Base-by-base conservation (phyloP, 2,329 filamentous ascomycete genomes). In the Colletotrichum australisinense region DNA sequence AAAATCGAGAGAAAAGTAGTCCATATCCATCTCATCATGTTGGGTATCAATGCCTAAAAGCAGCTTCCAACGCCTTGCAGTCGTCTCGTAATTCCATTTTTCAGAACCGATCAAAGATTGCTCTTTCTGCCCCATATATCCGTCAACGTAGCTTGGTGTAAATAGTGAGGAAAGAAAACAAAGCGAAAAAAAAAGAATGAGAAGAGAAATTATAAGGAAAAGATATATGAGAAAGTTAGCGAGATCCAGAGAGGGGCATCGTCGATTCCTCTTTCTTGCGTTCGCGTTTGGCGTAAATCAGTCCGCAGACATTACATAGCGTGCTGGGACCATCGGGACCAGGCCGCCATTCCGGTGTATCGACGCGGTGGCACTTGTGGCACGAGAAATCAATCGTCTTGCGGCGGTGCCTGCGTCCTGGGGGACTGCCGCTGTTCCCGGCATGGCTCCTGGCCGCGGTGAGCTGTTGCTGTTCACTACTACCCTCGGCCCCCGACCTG, bases 331-430 rank as follows among this genome's bases (percentile, higher is more conserved):
- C 92, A 79, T 94, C 92, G n/a, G 92, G 92, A 38, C 92, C 92
- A 77, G 91, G 87, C 73, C 92, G 88, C 92, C 92, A 94, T 85
- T 94, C 92, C 24, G 92, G 92, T n/a, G 92, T 94, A 80, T 94
- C 92, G 55, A 91, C 91, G 77, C 92, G 89, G 79, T 93, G 93
- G 81, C 92, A 94, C 78, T 74, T 75, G 65, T 76, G 76, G 56
- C 78, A 80, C 1, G 67, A 72, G 24, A 90, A 74, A 14, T 73
- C 67, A 28, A 66, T 49, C 42, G 42, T 49, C 46, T 62, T 65
- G 9, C 35, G 60, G 35, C 60, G 93, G 22, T 26, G 35, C n/a
- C 56, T 53, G 32, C 62, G 60, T 1, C 55, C 60, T 12, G 59
- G 11, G 26, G 67, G 57, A 16, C 60, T 52, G 4, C n/a, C 46